phyloP scores from a whole-genome alignment of 129 eudicot species.

The Silybum marianum region DNA sequence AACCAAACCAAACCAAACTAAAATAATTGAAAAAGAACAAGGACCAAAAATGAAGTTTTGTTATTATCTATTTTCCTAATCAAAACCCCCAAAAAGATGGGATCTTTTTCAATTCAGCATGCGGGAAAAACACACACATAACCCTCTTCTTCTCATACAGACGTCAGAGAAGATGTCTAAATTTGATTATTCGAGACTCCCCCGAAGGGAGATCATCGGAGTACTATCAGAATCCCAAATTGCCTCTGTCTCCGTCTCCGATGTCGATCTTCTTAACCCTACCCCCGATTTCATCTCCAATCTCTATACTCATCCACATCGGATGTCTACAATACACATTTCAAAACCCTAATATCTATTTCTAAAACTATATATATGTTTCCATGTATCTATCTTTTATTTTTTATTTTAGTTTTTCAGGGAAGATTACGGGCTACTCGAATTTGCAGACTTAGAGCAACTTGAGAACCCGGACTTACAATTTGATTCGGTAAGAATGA shows the following conservation, averaged over 20 bases:
- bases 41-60: too few species aligned
- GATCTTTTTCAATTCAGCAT: background rate
- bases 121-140: background rate
- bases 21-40: too few species aligned
- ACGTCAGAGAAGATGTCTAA: conserved; percentile 46
- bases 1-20: too few species aligned
- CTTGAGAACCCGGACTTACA: conserved; percentile 82
- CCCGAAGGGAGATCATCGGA: conserved; percentile 51
- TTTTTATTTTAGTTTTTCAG: conserved; percentile 31
- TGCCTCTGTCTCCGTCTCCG: conserved; percentile 55
- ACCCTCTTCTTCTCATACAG: background rate
- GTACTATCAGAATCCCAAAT: conserved; percentile 49
- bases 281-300: conserved; percentile 50
- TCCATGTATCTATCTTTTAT: background rate
- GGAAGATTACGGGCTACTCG: conserved; percentile 70
- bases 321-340: conserved; percentile 46
- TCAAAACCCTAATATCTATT: conserved; percentile 17
- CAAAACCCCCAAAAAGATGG: background rate
- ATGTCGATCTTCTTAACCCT: conserved; percentile 59
- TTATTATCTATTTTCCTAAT: too few species aligned
- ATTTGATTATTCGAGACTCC: conserved; percentile 56
- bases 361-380: background rate
- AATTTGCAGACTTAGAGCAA: conserved; percentile 66
- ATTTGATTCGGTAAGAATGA: conserved; percentile 51
- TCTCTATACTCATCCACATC: conserved; percentile 59